Base-by-base conservation (phyloP, 192 early-diverging fungal genomes). In the Hyaloraphidium curvatum region DNA sequence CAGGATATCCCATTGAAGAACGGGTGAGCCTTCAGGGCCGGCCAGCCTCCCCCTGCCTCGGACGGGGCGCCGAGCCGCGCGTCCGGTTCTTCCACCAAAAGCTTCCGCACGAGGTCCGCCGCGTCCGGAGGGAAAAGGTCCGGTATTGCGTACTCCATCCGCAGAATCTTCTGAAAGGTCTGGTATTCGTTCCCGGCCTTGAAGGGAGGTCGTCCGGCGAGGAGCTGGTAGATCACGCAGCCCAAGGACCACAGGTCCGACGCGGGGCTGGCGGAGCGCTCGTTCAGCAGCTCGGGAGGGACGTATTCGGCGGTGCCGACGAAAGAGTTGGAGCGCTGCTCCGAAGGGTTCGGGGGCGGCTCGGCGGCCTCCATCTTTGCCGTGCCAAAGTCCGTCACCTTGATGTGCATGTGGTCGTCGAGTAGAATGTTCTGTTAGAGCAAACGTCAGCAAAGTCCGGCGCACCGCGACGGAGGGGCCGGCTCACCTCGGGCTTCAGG, bases 231-330 rank as follows among this genome's bases (percentile, higher is more conserved):
- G 4, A 93, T 73, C 23, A 98, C 90, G 67, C 92, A 87, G 5
- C 81, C 86, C 19, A 89, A 58, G 7, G 86, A 84, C 86, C 86
- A 89, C 23, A 83, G 60, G 50, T 89, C 86, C 0, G 67, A 74
- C 17, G 62, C 55, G 29, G 51, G 30, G 0, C 61, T 61, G 2
- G 84, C 83, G 0, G 78, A 74, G 37, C 86, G 83, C 60, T 95
- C 89, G 21, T 79, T 87, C 25, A 98, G 70, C 31, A 98, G 69
- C 65, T 98, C 95, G 0, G 92, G 95, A 1, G 89, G 89, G 21
- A 93, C 91, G 67, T 98, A 98, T 74, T 98, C 95, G 13, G 95
- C 92, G 2, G 95, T 98, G 28, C 95, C 95, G 1, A 98, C 95
- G 72, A 96, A 96, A 0, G 91, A 97, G 55, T 84, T 79, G 50